Evolutionary conservation across 2,329 filamentous ascomycete genomes (phyloP).

Genomic region (Graphium sp.): DNA sequence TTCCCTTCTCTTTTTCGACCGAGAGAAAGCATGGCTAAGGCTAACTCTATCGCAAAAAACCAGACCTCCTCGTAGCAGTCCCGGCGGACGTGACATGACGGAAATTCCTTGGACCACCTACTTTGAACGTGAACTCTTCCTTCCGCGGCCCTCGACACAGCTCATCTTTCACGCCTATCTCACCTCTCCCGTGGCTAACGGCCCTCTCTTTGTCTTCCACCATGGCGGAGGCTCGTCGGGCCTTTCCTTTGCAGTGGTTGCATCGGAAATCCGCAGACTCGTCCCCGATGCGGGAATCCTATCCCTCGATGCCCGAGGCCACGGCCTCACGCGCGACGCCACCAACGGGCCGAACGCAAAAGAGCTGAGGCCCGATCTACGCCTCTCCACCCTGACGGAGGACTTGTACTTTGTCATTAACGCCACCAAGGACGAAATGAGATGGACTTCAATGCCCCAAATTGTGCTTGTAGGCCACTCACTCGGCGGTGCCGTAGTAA

Average conservation of each 20-base stretch:
- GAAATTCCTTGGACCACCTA: constrained; percentile 76
- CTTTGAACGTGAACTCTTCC: constrained; percentile 74
- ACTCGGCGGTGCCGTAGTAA: constrained; percentile 80
- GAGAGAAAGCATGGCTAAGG: constrained; percentile 5
- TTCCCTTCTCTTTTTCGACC: constrained; percentile 3
- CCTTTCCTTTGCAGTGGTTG: constrained; percentile 74
- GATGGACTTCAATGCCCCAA: constrained; percentile 57
- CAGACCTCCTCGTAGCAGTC: constrained; percentile 19
- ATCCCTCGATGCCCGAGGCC: constrained; percentile 71
- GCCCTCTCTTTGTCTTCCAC: constrained; percentile 81
- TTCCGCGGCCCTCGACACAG: constrained; percentile 30
- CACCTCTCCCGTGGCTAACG: constrained; percentile 58
- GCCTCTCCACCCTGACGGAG: constrained; percentile 51
- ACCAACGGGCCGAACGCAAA: not conserved
- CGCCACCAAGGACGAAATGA: constrained; percentile 49
- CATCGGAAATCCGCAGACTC: constrained; percentile 57
- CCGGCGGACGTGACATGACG: constrained; percentile 37
- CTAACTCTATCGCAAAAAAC: constrained; percentile 9
- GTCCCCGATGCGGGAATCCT: constrained; percentile 72
- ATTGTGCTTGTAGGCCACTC: constrained; percentile 81
- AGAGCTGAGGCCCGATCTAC: constrained; percentile 38
- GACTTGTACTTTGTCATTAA: constrained; percentile 59
- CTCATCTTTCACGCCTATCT: constrained; percentile 75
- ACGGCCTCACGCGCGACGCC: constrained; percentile 49
- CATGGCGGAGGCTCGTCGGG: constrained; percentile 91